phyloP scores from a whole-genome alignment of 768 basidiomycete species.

The Grammothele lineata region DNA sequence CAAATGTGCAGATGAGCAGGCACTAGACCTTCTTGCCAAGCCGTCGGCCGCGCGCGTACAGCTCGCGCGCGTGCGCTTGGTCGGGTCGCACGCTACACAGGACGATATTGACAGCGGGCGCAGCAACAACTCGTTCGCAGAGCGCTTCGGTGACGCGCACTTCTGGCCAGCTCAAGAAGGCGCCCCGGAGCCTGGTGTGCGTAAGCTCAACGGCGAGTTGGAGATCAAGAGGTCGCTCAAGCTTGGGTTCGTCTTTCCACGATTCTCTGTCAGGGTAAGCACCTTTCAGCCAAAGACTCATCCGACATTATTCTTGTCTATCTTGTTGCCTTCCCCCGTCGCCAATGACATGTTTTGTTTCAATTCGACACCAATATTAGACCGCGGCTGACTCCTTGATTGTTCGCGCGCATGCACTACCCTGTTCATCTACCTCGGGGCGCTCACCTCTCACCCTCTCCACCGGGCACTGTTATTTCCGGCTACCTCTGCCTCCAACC shows the following conservation, averaged over 20 bases:
- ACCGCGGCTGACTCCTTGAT: no score
- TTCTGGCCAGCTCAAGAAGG: conserved; percentile 45
- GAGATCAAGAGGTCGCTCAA: conserved; percentile 42
- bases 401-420: no score
- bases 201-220: conserved; percentile 47
- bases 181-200: conserved; percentile 26
- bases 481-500: no score
- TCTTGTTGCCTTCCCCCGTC: no score
- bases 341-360: no score
- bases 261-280: conserved; percentile 46
- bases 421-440: no score
- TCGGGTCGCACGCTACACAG: conserved; percentile 42
- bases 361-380: no score
- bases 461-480: no score
- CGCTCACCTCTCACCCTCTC: no score
- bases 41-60: conserved; percentile 38
- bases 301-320: no score
- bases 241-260: conserved; percentile 39
- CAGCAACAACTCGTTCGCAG: conserved; percentile 44
- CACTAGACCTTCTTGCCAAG: conserved; percentile 44
- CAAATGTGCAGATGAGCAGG: conserved; percentile 39
- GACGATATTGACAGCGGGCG: conserved; percentile 33
- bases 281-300: no score
- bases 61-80: conserved; percentile 43
- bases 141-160: conserved; percentile 38